phyloP scores from a whole-genome alignment of 2,329 filamentous ascomycete species.

The Ophiobolus disseminans region DNA sequence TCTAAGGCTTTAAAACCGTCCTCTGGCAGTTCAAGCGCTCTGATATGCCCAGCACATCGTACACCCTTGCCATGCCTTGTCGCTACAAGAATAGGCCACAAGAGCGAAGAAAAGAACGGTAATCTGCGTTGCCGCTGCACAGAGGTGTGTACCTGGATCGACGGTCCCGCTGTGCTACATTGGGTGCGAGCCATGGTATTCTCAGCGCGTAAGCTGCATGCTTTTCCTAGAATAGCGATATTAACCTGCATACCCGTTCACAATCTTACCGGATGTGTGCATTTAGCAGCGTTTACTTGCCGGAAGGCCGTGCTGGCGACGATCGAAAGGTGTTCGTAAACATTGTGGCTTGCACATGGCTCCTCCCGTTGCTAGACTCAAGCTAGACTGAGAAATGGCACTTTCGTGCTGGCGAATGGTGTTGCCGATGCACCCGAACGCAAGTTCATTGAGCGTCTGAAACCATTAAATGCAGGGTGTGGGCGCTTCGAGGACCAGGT shows the following conservation, averaged over 20 bases:
- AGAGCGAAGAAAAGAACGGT: constrained; percentile 15
- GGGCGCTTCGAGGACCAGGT: constrained; percentile 35
- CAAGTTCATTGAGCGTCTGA: constrained; percentile 26
- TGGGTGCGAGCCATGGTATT: constrained; percentile 13
- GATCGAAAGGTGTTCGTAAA: constrained; percentile 11
- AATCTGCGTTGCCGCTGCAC: constrained; percentile 33
- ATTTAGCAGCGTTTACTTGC: constrained; percentile 16
- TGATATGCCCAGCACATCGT: constrained; percentile 11
- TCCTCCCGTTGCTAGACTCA: constrained; percentile 5
- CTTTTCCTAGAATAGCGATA: constrained; percentile 23
- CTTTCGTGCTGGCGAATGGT: constrained; percentile 21
- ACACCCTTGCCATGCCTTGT: constrained; percentile 8
- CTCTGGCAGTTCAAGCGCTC: constrained; percentile 1
- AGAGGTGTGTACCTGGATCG: constrained; percentile 9
- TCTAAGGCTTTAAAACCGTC: constrained; percentile 41
- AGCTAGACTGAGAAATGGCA: constrained; percentile 4
- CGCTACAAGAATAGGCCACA: constrained; percentile 22
- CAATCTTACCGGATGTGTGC: constrained; percentile 18
- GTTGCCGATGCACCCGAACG: constrained; percentile 16
- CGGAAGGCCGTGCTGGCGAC: constrained; percentile 4
- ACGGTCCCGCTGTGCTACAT: constrained; percentile 11
- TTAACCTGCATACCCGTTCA: constrained; percentile 12
- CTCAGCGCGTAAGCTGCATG: constrained; percentile 39
- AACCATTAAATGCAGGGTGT: constrained; percentile 30
- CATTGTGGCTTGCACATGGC: constrained; percentile 16